Conservation (phyloP, 139 green algal genomes). For the Klebsormidium nitens region DNA sequence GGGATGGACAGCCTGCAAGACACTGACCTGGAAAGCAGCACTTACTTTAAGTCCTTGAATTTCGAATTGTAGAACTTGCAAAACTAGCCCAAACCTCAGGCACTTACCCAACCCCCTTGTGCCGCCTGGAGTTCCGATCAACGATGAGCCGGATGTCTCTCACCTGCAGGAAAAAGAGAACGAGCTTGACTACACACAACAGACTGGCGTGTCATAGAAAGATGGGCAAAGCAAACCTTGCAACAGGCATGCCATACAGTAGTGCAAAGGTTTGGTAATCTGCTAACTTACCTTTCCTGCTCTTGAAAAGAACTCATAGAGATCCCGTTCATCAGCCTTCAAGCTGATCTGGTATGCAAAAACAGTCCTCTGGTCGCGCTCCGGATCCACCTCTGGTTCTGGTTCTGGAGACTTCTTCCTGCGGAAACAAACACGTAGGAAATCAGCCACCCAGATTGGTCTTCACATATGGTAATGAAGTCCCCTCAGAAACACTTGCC, state of each 20-base stretch:
- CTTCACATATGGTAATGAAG: too few species aligned
- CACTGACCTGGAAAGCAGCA: not conserved
- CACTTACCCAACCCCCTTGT: conserved; percentile 78
- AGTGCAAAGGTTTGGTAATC: not conserved
- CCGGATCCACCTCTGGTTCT: conserved; percentile 48
- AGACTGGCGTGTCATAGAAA: not conserved
- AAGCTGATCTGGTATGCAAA: conserved; percentile 82
- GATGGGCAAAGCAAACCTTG: not conserved
- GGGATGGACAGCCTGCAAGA: not conserved
- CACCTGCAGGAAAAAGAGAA: conserved; percentile 9
- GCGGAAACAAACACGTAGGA: too few species aligned
- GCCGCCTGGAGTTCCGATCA: conserved; percentile 78
- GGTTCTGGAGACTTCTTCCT: too few species aligned
- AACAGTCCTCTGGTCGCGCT: conserved; percentile 76
- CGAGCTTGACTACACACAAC: not conserved
- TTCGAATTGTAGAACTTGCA: not conserved
- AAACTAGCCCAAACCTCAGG: not conserved
- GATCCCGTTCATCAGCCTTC: conserved; percentile 72
- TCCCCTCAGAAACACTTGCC: too few species aligned
- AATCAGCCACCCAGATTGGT: too few species aligned
- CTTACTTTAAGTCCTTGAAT: not conserved
- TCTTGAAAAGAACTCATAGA: conserved; percentile 78
- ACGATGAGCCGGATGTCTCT: conserved; percentile 80
- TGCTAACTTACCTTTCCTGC: conserved; percentile 66
- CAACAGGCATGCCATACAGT: not conserved